These are phyloP conservation scores for Euclidium syriacum DNA, from an alignment of 345 rosid genomes.

Conservation along the genomic window DNA sequence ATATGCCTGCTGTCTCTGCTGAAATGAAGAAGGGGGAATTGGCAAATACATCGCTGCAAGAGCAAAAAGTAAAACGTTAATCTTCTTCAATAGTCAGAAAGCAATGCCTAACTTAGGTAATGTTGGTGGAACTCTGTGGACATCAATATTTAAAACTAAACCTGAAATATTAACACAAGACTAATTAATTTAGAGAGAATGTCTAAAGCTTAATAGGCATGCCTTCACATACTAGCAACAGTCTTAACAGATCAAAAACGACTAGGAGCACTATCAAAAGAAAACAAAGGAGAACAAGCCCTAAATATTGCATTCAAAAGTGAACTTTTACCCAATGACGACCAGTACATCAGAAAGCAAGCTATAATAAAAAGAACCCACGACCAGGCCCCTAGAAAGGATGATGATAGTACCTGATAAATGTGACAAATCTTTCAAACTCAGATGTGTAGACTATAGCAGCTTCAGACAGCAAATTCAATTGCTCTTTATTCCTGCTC, in stretches of 20 bases:
- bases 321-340: not conserved
- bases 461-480: constrained; percentile 68
- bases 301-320: not conserved
- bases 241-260: not conserved
- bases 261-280: not conserved
- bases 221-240: constrained; percentile 13
- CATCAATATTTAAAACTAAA: not conserved
- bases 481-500: constrained; percentile 50
- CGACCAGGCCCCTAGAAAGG: not conserved
- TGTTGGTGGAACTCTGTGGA: not conserved
- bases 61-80: constrained; percentile 9
- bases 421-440: constrained; percentile 72
- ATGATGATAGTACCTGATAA: constrained; percentile 57
- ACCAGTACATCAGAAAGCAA: not conserved
- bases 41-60: constrained; percentile 74
- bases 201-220: not conserved
- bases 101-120: constrained; percentile 8
- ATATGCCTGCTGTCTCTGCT: constrained; percentile 70
- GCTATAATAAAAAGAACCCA: constrained; percentile 2
- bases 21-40: constrained; percentile 94
- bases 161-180: not conserved
- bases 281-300: constrained; percentile 6
- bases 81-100: not conserved
- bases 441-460: constrained; percentile 60
- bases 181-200: not conserved